Percentiles rank a stretch among this genome's conserved stretches.
These are phyloP conservation scores for Talaromyces verruculosus DNA, from an alignment of 2,329 filamentous ascomycete species.

Conservation along the genomic window DNA sequence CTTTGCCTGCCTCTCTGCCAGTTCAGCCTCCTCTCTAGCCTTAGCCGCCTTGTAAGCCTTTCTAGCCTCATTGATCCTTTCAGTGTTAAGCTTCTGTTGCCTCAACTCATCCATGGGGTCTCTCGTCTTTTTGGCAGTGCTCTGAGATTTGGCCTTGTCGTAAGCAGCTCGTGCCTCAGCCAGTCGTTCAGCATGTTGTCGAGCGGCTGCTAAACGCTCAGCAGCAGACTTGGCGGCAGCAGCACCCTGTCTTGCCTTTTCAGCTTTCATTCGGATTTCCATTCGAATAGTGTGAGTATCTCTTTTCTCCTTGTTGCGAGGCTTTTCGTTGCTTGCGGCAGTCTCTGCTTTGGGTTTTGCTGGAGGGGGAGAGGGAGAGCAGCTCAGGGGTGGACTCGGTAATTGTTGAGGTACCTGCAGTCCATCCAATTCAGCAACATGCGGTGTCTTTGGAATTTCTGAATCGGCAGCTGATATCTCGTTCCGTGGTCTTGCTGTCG, in stretches of 20 bases:
- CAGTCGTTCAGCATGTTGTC: conserved; percentile 21
- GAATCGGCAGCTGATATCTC: conserved; percentile 7
- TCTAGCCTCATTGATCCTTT: conserved; percentile 19
- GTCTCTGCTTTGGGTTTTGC: conserved; percentile 20
- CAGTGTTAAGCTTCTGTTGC: conserved; percentile 19
- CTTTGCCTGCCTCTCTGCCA: not conserved
- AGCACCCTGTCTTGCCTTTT: conserved; percentile 10
- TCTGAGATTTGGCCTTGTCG: conserved; percentile 16
- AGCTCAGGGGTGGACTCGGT: conserved; percentile 17
- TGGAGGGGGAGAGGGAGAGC: conserved; percentile 14
- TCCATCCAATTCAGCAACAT: conserved; percentile 40
- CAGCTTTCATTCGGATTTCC: conserved; percentile 21
- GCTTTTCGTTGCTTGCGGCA: not conserved
- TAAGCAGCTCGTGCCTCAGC: conserved; percentile 21
- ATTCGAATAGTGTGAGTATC: conserved; percentile 20
- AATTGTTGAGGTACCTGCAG: conserved; percentile 31
- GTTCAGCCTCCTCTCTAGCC: conserved; percentile 16
- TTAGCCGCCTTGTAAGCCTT: conserved; percentile 20
- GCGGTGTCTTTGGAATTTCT: conserved; percentile 27
- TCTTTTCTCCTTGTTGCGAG: not conserved
- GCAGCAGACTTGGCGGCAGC: conserved; percentile 17
- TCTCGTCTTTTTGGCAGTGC: conserved; percentile 6
- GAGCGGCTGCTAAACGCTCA: conserved; percentile 16
- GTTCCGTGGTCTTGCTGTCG: conserved; percentile 17
- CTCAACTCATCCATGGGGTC: conserved; percentile 2